These are phyloP conservation scores for Camelina sativa DNA, from an alignment of 345 rosid genomes.

Conservation along the genomic window DNA sequence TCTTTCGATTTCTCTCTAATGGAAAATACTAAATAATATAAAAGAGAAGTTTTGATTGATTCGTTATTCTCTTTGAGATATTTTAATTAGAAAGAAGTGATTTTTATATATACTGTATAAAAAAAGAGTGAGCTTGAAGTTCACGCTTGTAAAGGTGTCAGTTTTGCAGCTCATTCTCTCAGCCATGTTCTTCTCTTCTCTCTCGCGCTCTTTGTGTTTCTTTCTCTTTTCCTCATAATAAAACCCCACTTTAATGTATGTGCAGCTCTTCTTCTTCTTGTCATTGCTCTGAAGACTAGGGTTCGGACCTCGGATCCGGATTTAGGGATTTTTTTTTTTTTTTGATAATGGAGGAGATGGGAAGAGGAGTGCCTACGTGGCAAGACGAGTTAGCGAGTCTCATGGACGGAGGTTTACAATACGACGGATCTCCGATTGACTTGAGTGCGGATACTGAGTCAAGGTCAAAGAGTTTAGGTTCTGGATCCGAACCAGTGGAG, in stretches of 20 bases:
- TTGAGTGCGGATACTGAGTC: slow-evolving; percentile 40
- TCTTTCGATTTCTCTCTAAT: slow-evolving; percentile 1
- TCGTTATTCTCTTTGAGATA: slow-evolving; percentile 35
- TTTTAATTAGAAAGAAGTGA: slow-evolving; percentile 29
- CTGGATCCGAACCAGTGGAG: slow-evolving; percentile 51
- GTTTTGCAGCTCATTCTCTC: slow-evolving; percentile 40
- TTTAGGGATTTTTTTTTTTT: slow-evolving; percentile 31
- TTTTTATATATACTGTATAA: not conserved
- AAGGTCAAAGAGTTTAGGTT: slow-evolving; percentile 26
- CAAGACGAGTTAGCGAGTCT: slow-evolving; percentile 71
- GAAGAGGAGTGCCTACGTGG: slow-evolving; percentile 65
- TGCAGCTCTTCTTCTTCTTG: slow-evolving; percentile 23
- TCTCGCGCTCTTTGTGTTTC: slow-evolving; percentile 36
- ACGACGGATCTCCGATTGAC: slow-evolving; percentile 53
- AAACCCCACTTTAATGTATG: not conserved
- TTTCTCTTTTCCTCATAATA: slow-evolving; percentile 14
- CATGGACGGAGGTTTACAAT: slow-evolving; percentile 52
- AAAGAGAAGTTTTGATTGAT: slow-evolving; percentile 46
- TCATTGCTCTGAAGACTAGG: slow-evolving; percentile 13
- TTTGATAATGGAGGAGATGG: slow-evolving; percentile 61
- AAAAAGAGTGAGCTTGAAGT: slow-evolving; percentile 47
- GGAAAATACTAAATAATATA: too few relatives aligned
- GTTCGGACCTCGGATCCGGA: slow-evolving; percentile 1
- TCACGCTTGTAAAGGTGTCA: slow-evolving; percentile 67
- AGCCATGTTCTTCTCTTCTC: slow-evolving; percentile 34